phyloP scores from a whole-genome alignment of 345 rosid species.

The Cardamine occulta region DNA sequence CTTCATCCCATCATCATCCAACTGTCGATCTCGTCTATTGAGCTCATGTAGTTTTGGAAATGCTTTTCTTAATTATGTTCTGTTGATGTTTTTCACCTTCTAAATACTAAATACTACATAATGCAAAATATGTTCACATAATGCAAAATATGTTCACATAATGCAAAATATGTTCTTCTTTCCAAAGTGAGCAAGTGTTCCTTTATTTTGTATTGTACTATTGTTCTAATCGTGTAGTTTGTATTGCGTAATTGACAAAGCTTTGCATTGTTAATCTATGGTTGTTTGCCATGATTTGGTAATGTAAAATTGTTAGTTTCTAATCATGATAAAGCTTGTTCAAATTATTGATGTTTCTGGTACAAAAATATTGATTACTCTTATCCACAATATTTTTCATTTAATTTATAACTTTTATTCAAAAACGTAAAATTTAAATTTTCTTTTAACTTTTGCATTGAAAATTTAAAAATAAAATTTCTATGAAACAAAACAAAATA shows the following conservation, averaged over 20 bases:
- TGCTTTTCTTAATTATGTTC: background rate
- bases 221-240: background rate
- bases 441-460: too few species aligned
- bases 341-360: too few species aligned
- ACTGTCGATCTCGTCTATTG: conserved; percentile 5
- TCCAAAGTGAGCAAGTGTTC: background rate
- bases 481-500: too few species aligned
- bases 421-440: too few species aligned
- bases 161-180: background rate
- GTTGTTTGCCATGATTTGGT: background rate
- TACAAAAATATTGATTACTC: too few species aligned
- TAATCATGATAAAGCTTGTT: too few species aligned
- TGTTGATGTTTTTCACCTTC: background rate
- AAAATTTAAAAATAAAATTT: too few species aligned
- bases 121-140: background rate
- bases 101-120: background rate
- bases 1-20: conserved; percentile 22
- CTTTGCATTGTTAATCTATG: background rate
- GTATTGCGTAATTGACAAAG: background rate
- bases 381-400: too few species aligned
- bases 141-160: too few species aligned
- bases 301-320: too few species aligned
- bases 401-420: too few species aligned
- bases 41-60: background rate
- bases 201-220: background rate